A percentile compares a stretch with the other conserved stretches of the same genome.
These are phyloP conservation scores for Cystobasidium pallidum DNA, from an alignment of 1,284 basidiomycete species.

Conservation along the genomic window DNA sequence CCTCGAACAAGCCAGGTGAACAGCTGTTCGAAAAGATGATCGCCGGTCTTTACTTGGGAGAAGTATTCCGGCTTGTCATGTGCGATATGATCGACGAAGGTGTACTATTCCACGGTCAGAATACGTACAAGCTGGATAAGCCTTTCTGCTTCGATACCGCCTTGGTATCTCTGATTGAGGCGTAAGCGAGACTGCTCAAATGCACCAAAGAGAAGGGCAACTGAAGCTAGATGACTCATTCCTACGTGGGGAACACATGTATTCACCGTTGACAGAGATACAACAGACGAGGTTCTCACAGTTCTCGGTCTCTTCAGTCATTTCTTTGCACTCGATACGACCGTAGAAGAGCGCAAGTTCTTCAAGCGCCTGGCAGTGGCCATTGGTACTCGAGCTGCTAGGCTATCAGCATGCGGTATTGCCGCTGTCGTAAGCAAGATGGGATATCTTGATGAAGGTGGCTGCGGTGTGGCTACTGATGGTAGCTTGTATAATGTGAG, in stretches of 20 bases:
- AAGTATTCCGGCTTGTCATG: slow-evolving; percentile 89
- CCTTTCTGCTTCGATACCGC: slow-evolving; percentile 93
- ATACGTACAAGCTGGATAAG: slow-evolving; percentile 93
- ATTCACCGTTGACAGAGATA: slow-evolving; percentile 65
- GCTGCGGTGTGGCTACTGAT: slow-evolving; percentile 86
- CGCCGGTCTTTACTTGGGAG: slow-evolving; percentile 94
- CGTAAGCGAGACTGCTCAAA: too few species aligned
- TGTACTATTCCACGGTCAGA: slow-evolving; percentile 87
- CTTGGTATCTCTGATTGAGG: slow-evolving; percentile 94
- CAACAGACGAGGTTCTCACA: slow-evolving; percentile 91
- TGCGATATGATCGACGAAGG: slow-evolving; percentile 96
- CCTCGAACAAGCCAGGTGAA: slow-evolving; percentile 94
- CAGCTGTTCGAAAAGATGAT: slow-evolving; percentile 98
- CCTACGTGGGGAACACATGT: too few species aligned
- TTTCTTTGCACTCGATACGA: slow-evolving; percentile 86
- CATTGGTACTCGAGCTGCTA: slow-evolving; percentile 84
- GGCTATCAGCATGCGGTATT: slow-evolving; percentile 88
- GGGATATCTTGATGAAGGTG: slow-evolving; percentile 78
- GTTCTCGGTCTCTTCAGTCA: slow-evolving; percentile 94
- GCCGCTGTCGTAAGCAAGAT: slow-evolving; percentile 91
- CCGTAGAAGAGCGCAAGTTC: slow-evolving; percentile 89
- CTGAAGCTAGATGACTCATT: background rate
- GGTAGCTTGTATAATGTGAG: slow-evolving; percentile 88
- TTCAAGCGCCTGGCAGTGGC: slow-evolving; percentile 83
- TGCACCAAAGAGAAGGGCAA: too few species aligned